Evolutionary conservation across 2,329 filamentous ascomycete genomes (phyloP).

Genomic region (Curvularia spicifera): DNA sequence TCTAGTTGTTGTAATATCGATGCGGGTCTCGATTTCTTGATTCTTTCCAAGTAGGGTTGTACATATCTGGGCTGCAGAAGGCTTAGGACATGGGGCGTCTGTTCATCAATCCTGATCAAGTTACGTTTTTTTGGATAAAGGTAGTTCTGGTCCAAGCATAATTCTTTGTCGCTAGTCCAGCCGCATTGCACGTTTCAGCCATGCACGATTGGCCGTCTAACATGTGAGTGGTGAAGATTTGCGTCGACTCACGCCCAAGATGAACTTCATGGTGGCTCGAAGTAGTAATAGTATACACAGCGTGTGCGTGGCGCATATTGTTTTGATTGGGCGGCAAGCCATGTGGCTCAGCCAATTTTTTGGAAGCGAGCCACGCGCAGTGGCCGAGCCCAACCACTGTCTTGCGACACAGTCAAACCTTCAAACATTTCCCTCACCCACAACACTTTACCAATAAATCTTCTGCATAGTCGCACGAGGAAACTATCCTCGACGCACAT

Average conservation of each 20-base stretch:
- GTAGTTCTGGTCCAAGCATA: background rate
- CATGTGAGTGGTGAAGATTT: background rate
- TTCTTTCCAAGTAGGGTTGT: background rate
- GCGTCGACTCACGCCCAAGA: background rate
- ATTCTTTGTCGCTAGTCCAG: background rate
- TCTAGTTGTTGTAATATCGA: constrained; percentile 7
- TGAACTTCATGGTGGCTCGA: background rate
- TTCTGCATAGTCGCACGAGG: constrained; percentile 7
- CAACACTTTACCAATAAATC: constrained; percentile 17
- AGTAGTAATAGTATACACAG: background rate
- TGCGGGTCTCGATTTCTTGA: constrained; percentile 3
- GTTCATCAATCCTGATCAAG: background rate
- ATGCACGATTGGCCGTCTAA: background rate
- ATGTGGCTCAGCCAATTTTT: constrained; percentile 29
- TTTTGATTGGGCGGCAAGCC: constrained; percentile 40
- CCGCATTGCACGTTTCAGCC: too few relatives aligned
- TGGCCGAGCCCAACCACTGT: constrained; percentile 39
- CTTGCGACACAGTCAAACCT: constrained; percentile 31
- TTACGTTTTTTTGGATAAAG: background rate
- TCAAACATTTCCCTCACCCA: constrained; percentile 23
- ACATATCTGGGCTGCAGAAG: background rate
- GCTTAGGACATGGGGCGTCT: background rate
- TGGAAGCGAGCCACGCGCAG: constrained; percentile 28
- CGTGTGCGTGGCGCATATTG: constrained; percentile 9
- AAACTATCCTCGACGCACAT: background rate